Evolutionary conservation across 2,329 filamentous ascomycete genomes (phyloP).

Genomic region (Penicillium expansum): DNA sequence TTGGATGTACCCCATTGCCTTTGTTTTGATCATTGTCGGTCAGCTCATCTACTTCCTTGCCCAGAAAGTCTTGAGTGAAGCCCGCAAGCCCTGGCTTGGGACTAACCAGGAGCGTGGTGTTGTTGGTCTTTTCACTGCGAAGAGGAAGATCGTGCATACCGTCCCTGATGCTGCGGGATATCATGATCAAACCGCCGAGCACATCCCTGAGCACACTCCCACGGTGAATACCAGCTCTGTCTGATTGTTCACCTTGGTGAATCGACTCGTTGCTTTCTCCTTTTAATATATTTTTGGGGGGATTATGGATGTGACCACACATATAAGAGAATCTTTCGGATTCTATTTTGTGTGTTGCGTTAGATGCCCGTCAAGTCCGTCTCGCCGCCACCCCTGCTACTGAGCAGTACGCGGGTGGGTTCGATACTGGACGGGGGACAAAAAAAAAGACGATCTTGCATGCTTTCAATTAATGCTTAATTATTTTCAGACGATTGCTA

Average conservation of each 20-base stretch:
- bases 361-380: neutral
- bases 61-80: slow-evolving; percentile 78
- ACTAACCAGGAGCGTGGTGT: slow-evolving; percentile 78
- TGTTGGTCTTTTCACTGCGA: slow-evolving; percentile 79
- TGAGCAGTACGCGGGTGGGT: neutral
- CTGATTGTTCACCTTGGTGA: neutral
- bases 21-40: slow-evolving; percentile 85
- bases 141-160: slow-evolving; percentile 60
- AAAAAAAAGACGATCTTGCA: neutral
- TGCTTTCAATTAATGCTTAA: slow-evolving; percentile 6
- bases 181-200: slow-evolving; percentile 14
- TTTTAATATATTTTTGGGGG: neutral
- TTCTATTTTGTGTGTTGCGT: neutral
- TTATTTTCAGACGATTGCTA: neutral
- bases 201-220: slow-evolving; percentile 5
- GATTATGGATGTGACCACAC: neutral
- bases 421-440: neutral
- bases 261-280: neutral
- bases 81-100: slow-evolving; percentile 92
- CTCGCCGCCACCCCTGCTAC: neutral
- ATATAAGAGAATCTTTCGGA: neutral
- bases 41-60: slow-evolving; percentile 84
- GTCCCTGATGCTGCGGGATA: slow-evolving; percentile 13
- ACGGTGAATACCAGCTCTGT: slow-evolving; percentile 14
- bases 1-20: slow-evolving; percentile 93